Evolutionary conservation across 1,139 yeast genomes (phyloP), one percentile per base, ranked within the genome.

Genomic region (Schwanniomyces etchellsii): DNA sequence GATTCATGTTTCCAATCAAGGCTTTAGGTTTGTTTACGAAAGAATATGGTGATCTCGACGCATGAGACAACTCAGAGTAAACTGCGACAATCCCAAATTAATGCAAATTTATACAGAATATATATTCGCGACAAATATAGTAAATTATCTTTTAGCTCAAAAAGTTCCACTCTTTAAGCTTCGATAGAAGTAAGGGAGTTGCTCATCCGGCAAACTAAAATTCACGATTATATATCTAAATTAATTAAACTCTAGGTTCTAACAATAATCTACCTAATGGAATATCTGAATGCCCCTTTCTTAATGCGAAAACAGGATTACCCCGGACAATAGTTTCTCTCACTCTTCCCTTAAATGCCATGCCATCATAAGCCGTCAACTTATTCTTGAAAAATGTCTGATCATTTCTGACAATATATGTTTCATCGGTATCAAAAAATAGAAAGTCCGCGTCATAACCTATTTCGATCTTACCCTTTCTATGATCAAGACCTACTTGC

Each of bases 391-490:
- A 89, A 43, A 57, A 74, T 20, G 85, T 70, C 32, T 72, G 66
- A 16, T 67, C 61, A 52, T 84, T 81, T 12, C 66, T 64, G 28
- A 88, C 71, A 3, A 54, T 54, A 53, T 81, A 81, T 28, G 50
- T 53, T 7, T 64, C 67, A 9, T 66, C 61, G 5, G 85, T 77
- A 52, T 89, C 93, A 51, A 88, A 85, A 5, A 89, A 64, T 28
- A 82, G 77, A 42, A 89, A 74, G 55, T 89, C 97, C 0, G 96
- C 96, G 57, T 88, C 96, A 48, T 69, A 71, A 0, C 96, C 96
- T 15, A 68, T 67, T 22, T 64, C 69, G 31, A 89, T 66, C 31
- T 65, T 63, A 16, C 96, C 96, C 59, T 89, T 89, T 26, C 58
- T 52, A 47, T 83, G 78, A 7, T 70, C 60, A 30, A 89, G 60